Evolutionary conservation across 2,329 filamentous ascomycete species (phyloP).

Genomic region (Talaromyces islandicus): DNA sequence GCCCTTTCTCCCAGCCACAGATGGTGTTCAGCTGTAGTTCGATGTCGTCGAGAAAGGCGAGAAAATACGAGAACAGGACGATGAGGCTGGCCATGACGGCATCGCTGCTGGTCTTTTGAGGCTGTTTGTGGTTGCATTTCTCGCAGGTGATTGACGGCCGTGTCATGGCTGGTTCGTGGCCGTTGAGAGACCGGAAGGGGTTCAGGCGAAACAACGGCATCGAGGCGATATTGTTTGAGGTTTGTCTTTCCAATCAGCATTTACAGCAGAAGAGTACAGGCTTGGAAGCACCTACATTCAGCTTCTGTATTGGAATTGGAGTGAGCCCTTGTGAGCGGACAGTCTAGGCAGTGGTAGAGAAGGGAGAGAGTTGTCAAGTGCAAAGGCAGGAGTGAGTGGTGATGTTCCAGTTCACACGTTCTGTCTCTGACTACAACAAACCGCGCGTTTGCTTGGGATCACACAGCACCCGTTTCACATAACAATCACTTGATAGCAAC

Average conservation of each 20-base stretch:
- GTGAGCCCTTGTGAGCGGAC: neutral
- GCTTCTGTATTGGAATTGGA: neutral
- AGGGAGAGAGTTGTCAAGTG: neutral
- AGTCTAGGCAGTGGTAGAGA: neutral
- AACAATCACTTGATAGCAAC: too few relatives aligned
- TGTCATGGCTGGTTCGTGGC: neutral
- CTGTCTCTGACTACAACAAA: neutral
- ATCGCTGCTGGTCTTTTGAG: constrained; percentile 1
- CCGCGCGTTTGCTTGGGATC: neutral
- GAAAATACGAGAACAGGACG: neutral
- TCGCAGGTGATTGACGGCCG: constrained; percentile 6
- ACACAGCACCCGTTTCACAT: too few relatives aligned
- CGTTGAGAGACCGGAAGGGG: neutral
- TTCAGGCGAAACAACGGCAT: neutral
- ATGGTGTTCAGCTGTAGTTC: constrained; percentile 1
- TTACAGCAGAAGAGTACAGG: neutral
- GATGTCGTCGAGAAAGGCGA: constrained; percentile 3
- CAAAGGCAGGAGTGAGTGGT: neutral
- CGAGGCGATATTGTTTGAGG: neutral
- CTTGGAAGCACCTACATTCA: neutral
- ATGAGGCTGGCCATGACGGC: constrained; percentile 2
- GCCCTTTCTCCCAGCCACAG: neutral
- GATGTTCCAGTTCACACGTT: neutral
- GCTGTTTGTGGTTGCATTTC: constrained; percentile 5
- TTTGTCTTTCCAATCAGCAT: neutral